Conservation (phyloP, 2,329 filamentous ascomycete genomes). For the Penicillium sp. region DNA sequence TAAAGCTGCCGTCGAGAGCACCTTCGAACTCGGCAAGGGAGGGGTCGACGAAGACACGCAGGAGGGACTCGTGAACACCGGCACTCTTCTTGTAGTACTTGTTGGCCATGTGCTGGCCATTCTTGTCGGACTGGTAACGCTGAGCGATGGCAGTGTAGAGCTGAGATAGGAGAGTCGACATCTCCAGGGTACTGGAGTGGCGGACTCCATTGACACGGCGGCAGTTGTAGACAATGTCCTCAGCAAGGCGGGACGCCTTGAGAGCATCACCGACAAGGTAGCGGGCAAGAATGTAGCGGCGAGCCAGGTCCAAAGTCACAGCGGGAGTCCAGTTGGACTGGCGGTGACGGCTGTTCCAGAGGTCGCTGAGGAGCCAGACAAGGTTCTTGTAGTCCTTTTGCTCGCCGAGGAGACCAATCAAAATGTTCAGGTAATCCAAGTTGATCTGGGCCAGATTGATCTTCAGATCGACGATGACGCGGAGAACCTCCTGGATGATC, state of each 20-base stretch:
- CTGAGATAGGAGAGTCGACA: slow-evolving; percentile 52
- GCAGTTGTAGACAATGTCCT: slow-evolving; percentile 59
- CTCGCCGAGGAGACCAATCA: slow-evolving; percentile 48
- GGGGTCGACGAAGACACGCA: slow-evolving; percentile 39
- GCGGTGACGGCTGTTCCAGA: slow-evolving; percentile 51
- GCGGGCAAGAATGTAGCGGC: slow-evolving; percentile 52
- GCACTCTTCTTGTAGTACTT: slow-evolving; percentile 44
- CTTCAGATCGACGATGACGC: slow-evolving; percentile 41
- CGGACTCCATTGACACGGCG: slow-evolving; percentile 53
- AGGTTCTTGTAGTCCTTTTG: slow-evolving; percentile 49
- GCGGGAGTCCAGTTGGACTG: slow-evolving; percentile 44
- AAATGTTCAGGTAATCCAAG: slow-evolving; percentile 44
- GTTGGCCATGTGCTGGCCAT: slow-evolving; percentile 36
- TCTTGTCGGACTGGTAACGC: slow-evolving; percentile 36
- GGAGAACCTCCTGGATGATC: slow-evolving; percentile 46
- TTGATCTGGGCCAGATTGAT: slow-evolving; percentile 47
- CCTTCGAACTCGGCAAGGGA: slow-evolving; percentile 33
- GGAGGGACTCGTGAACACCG: slow-evolving; percentile 39
- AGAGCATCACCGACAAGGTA: slow-evolving; percentile 50
- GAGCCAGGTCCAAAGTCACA: slow-evolving; percentile 53
- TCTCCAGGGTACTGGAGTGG: slow-evolving; percentile 50
- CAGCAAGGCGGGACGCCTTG: slow-evolving; percentile 51
- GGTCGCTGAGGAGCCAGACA: slow-evolving; percentile 42
- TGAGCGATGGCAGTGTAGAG: slow-evolving; percentile 49
- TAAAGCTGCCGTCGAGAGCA: slow-evolving; percentile 22